Evolutionary conservation across 345 rosid species (phyloP).

Genomic region (Garcia nutans): DNA sequence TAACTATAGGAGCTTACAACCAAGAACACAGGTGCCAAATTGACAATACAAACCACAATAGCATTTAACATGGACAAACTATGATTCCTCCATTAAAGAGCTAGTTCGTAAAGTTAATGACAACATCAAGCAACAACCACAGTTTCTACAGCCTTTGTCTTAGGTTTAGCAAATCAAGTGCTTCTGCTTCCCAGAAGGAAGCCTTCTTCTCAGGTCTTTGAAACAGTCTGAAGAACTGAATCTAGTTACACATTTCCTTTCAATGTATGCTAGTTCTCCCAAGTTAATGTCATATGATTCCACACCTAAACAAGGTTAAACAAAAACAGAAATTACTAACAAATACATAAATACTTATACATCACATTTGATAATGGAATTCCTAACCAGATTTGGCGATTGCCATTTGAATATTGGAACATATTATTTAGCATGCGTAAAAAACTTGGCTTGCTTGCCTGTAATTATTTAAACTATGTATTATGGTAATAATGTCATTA

Average conservation of each 20-base stretch:
- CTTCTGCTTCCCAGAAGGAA: constrained; percentile 68
- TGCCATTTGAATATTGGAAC: neutral
- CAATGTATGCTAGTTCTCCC: constrained; percentile 78
- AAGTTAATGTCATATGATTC: constrained; percentile 71
- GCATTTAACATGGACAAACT: neutral
- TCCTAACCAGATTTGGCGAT: neutral
- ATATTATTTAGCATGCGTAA: neutral
- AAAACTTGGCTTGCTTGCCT: too few species aligned
- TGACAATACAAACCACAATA: neutral
- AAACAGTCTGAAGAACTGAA: constrained; percentile 73
- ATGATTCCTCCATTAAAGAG: neutral
- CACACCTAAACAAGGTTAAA: constrained; percentile 49
- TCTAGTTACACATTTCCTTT: constrained; percentile 78
- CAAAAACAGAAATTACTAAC: neutral
- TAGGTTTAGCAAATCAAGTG: constrained; percentile 37
- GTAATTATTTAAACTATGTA: neutral
- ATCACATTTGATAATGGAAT: too few species aligned
- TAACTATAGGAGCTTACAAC: constrained; percentile 1
- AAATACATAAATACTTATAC: neutral
- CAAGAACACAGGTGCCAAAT: neutral
- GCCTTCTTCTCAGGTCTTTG: constrained; percentile 85
- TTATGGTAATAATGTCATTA: too few species aligned
- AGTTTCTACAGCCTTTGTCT: constrained; percentile 11
- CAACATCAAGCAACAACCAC: constrained; percentile 36
- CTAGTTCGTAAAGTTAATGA: neutral